phyloP scores from a whole-genome alignment of 176 grass and related monocot genomes.

The Zea luxurians region DNA sequence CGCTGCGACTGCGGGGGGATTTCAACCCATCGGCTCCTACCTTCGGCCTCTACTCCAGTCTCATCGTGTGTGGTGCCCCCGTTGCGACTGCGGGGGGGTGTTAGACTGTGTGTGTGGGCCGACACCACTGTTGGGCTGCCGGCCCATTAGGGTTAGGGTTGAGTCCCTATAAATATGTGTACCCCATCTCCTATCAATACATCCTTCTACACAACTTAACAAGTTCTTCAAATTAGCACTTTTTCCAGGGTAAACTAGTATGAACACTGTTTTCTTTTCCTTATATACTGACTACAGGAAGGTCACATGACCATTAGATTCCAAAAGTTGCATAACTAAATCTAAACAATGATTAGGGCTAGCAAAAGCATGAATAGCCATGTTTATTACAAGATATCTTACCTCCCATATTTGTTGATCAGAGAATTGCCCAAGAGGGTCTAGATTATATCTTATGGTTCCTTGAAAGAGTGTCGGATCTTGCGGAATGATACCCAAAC shows the following conservation, averaged over 20 bases:
- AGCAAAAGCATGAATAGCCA: not conserved
- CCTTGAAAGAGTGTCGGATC: slow-evolving; percentile 92
- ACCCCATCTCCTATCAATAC: no score
- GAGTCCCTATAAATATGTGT: no score
- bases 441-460: slow-evolving; percentile 82
- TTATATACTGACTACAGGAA: not conserved
- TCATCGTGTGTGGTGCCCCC: no score
- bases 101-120: no score
- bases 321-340: not conserved
- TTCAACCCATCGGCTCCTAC: no score
- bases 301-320: not conserved
- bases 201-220: not conserved
- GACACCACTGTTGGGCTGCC: no score
- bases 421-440: slow-evolving; percentile 61
- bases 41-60: no score
- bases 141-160: no score
- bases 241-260: slow-evolving; percentile 22
- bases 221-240: not conserved
- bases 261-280: not conserved
- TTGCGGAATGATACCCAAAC: slow-evolving; percentile 93
- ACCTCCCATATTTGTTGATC: slow-evolving; percentile 94
- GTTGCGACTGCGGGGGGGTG: no score
- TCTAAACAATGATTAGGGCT: not conserved
- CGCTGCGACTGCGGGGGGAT: no score
- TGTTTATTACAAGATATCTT: slow-evolving; percentile 12